Conservation (phyloP, 2,329 filamentous ascomycete species). For the Dryadomyces quercus-mongolicae region DNA sequence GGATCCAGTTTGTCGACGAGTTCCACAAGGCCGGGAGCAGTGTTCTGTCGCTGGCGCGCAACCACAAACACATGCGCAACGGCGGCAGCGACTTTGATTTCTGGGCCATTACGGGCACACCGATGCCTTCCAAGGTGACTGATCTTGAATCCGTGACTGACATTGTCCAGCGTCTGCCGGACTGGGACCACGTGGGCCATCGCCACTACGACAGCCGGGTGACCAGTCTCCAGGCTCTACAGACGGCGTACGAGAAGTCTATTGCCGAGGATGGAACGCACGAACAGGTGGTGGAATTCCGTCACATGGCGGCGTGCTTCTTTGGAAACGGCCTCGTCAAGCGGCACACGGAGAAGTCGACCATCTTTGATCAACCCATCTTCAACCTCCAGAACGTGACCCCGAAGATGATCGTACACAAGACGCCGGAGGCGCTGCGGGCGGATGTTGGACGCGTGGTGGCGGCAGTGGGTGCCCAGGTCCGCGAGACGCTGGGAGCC, state of each 20-base stretch:
- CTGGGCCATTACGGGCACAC: constrained; percentile 15
- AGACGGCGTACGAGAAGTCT: constrained; percentile 11
- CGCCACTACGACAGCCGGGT: constrained; percentile 8
- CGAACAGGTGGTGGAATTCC: constrained; percentile 9
- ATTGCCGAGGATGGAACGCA: constrained; percentile 10
- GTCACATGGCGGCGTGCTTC: constrained; percentile 6
- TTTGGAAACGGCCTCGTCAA: constrained; percentile 12
- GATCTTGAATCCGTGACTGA: constrained; percentile 10
- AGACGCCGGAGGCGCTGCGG: constrained; percentile 19
- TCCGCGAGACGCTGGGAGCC: constrained; percentile 1
- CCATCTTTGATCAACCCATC: constrained; percentile 11
- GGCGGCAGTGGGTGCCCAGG: constrained; percentile 13
- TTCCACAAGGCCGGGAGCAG: constrained; percentile 12
- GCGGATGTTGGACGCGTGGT: constrained; percentile 20
- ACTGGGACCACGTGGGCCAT: constrained; percentile 8
- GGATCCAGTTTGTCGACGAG: constrained; percentile 15
- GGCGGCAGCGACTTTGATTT: constrained; percentile 10
- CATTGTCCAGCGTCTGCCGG: constrained; percentile 11
- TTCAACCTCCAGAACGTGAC: constrained; percentile 11
- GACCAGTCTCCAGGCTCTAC: constrained; percentile 7
- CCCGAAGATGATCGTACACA: constrained; percentile 9
- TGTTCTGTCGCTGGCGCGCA: constrained; percentile 7
- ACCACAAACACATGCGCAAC: constrained; percentile 10
- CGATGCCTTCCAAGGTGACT: constrained; percentile 10
- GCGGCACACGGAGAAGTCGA: constrained; percentile 13